These are phyloP conservation scores for Penicillium brasilianum DNA, from an alignment of 2,329 filamentous ascomycete genomes.

Conservation along the genomic window DNA sequence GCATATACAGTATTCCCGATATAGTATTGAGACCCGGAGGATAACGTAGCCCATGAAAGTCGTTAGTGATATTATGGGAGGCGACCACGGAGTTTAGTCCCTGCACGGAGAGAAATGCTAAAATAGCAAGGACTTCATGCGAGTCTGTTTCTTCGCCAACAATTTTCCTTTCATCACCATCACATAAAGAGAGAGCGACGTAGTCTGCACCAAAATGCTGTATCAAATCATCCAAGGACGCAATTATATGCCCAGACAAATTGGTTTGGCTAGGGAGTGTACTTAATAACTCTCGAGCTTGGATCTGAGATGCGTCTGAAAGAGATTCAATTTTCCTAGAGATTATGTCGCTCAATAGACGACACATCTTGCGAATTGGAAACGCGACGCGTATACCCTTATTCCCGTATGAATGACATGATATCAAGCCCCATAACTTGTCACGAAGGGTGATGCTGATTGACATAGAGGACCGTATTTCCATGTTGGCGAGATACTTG, in stretches of 20 bases:
- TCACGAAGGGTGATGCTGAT: constrained; percentile 79
- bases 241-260: neutral
- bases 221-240: neutral
- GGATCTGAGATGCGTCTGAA: neutral
- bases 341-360: constrained; percentile 81
- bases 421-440: constrained; percentile 85
- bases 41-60: neutral
- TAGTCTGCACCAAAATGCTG: neutral
- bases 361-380: constrained; percentile 89
- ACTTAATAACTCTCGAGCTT: neutral
- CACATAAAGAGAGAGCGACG: neutral
- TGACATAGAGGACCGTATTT: neutral
- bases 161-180: neutral
- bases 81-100: neutral
- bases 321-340: constrained; percentile 67
- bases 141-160: neutral
- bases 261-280: neutral
- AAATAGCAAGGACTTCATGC: neutral
- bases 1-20: neutral
- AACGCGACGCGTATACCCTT: constrained; percentile 88
- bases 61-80: neutral
- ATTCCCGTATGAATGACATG: constrained; percentile 84
- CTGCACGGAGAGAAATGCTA: neutral
- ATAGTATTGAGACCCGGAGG: neutral
- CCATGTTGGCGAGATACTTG: neutral